Evolutionary conservation across 192 early-diverging fungal species (phyloP).

Genomic region (Linnemannia hyalina): DNA sequence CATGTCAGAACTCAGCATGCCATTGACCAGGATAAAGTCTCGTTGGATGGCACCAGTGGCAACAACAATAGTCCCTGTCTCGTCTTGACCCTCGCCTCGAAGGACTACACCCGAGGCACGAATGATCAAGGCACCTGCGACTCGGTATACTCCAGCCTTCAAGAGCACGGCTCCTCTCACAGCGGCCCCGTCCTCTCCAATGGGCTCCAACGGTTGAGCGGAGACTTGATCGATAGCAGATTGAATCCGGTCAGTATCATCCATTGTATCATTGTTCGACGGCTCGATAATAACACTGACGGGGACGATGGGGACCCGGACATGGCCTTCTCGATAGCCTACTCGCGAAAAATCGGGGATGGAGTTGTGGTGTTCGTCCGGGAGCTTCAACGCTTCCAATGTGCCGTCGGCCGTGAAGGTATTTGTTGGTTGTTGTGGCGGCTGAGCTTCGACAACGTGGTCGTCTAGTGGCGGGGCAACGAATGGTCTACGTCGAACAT

Average conservation of each 20-base stretch:
- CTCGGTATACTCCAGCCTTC: slow-evolving; percentile 19
- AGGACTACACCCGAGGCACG: slow-evolving; percentile 14
- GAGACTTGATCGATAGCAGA: slow-evolving; percentile 25
- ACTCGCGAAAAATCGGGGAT: slow-evolving; percentile 28
- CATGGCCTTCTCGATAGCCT: slow-evolving; percentile 28
- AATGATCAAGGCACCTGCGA: slow-evolving; percentile 14
- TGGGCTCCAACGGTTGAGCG: neutral
- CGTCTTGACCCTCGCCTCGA: slow-evolving; percentile 25
- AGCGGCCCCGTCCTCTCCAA: slow-evolving; percentile 3
- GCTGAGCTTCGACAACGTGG: slow-evolving; percentile 6
- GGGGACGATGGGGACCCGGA: slow-evolving; percentile 4
- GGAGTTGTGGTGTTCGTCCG: slow-evolving; percentile 17
- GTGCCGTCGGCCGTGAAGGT: neutral
- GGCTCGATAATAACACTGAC: slow-evolving; percentile 18
- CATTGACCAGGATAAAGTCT: slow-evolving; percentile 25
- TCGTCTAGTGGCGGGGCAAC: neutral
- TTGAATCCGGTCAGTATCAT: slow-evolving; percentile 25
- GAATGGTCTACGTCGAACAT: slow-evolving; percentile 2
- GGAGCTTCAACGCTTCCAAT: slow-evolving; percentile 12
- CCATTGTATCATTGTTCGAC: neutral
- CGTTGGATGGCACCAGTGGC: slow-evolving; percentile 24
- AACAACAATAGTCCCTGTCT: slow-evolving; percentile 12
- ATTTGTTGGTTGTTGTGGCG: neutral
- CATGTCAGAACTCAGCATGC: slow-evolving; percentile 10
- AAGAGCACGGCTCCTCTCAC: slow-evolving; percentile 17